A percentile compares a stretch with the other conserved stretches of the same genome.
Evolutionary conservation across 1,139 yeast species (phyloP).

Genomic region (Nakaseomyces delphensis): DNA sequence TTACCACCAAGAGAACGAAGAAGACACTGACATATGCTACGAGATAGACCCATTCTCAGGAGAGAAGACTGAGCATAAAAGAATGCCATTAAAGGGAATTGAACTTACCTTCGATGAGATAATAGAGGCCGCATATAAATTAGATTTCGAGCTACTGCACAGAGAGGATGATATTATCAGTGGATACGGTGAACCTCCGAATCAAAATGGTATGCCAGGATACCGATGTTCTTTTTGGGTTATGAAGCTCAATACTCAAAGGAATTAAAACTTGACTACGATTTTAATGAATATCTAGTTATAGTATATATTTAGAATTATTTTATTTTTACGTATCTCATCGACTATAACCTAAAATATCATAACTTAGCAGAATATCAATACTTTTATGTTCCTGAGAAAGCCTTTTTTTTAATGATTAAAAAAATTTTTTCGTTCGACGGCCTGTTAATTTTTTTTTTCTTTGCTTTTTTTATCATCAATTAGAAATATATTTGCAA

Average conservation of each 20-base stretch:
- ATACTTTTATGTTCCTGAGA: no score
- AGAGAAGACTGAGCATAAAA: conserved; percentile 4
- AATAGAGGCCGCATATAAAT: conserved; percentile 10
- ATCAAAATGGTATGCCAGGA: conserved; percentile 11
- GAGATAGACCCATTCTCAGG: conserved; percentile 15
- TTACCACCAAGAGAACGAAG: conserved; percentile 74
- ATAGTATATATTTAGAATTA: neutral
- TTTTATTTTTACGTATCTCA: neutral
- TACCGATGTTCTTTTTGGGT: conserved; percentile 17
- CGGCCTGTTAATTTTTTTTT: neutral
- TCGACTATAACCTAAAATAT: neutral
- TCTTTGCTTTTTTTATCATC: neutral
- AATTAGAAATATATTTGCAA: no score
- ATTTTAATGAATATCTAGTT: no score
- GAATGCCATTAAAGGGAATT: conserved; percentile 14
- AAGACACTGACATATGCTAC: conserved; percentile 16
- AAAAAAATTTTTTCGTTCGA: no score
- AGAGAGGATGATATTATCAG: conserved; percentile 9
- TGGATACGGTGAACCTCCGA: conserved; percentile 13
- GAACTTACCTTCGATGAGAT: conserved; percentile 16
- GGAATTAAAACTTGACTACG: neutral
- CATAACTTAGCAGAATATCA: no score
- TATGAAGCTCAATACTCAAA: conserved; percentile 7
- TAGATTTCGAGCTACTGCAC: conserved; percentile 10
- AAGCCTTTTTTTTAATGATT: no score